Evolutionary conservation across 495 filamentous ascomycete species (phyloP), one percentile per base, ranked within the genome.

Genomic region (Stereocaulon alpinum): DNA sequence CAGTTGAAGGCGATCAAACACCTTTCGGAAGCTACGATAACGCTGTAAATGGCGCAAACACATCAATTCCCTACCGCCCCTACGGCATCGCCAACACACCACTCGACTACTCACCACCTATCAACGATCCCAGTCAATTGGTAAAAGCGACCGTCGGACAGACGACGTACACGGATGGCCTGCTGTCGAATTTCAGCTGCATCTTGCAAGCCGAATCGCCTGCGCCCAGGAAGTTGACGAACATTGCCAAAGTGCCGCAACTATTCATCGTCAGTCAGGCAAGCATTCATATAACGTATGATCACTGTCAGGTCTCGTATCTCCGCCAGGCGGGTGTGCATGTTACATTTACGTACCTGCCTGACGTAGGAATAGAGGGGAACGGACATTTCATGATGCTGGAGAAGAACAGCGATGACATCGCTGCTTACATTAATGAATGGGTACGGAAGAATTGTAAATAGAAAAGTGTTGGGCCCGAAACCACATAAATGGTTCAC

Each of bases 371-470:
- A 0, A 76, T 83, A 29, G 61, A 71, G 37, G 82, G 83, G 2
- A 84, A 85, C 65, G 81, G 76, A 11, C 80, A 84, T 67, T 72
- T 84, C 66, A 70, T 78, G 54, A 82, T 82, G 60, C 67, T 84
- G 62, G 82, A 85, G 71, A 80, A 75, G 72, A 85, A 84, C 55
- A 84, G 74, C 62, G 69, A 77, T 51, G 63, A 70, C 5, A 73
- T 82, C 55, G 79, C 78, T 2, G 65, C 54, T 10, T 55, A 69
- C 27, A 50, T 82, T 17, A 64, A 73, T 47, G 57, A 61, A 40
- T 79, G 76, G 76, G 73, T 80, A 15, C 22, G 6, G 14, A 7
- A 30, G 48, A 20, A 3, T 30, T 12, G 34, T 37, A 37, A 7
- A 37, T 37, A 37, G 34, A 7, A 7, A 37, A 12, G 7, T 37